Base-by-base conservation (phyloP, 345 rosid genomes). In the Corchorus capsularis region DNA sequence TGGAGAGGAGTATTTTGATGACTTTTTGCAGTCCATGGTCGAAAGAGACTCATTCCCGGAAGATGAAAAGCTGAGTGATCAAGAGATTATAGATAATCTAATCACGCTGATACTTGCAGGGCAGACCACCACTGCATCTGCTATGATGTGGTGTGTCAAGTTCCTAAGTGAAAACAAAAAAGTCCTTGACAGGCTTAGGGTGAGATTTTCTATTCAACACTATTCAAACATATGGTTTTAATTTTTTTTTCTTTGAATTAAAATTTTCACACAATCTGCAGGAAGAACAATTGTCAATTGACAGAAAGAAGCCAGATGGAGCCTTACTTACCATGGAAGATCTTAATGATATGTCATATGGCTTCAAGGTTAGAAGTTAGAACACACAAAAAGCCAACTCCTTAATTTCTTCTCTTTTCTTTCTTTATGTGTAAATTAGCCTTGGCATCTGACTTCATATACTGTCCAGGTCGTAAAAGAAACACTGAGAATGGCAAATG, bases 101-200 rank as follows among this genome's bases (percentile, higher is more conserved):
- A 72, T 89, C 59, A 87, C 90, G 37, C 75, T 89, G 85, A 80
- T 89, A 63, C 75, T 89, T 70, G 88, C 93, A 0, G 93, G 89
- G 8, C 90, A 89, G 75, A 83, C 84, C 75, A 87, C 93, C 71
- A 89, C 90, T 37, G 86, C 93, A 27, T 89, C 90, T 57, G 88
- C 89, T 19, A 86, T 87, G 83, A 87, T 86, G 93, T 89, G 91
- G 93, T 80, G 89, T 70, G 88, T 84, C 78, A 89, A 87, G 82
- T 87, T 80, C 80, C 76, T 89, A 54, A 73, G 83, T 69, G 87
- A 83, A 14, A 89, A 87, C 66, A 72, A 46, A 78, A 78, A 83
- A 53, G 88, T 79, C 17, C 90, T 81, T 75, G 75, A 87, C 63
- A 80, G 62, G 65, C 90, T 89, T 34, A 75, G 89, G 78, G 93